Evolutionary conservation across 1,284 basidiomycete species (phyloP).

Genomic region (Xerocomus alliaceus): DNA sequence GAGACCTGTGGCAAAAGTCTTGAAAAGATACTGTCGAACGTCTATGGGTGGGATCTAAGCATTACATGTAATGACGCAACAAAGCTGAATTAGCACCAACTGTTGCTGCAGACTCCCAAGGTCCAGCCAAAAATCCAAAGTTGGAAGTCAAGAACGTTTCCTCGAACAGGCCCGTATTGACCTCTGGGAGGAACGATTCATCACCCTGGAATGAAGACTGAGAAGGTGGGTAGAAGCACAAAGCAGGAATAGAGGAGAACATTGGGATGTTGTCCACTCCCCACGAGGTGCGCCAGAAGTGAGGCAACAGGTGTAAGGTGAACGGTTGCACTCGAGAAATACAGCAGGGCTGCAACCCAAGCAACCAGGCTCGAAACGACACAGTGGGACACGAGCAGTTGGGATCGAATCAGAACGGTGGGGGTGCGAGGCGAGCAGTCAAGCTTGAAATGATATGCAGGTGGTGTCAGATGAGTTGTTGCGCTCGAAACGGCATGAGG

Average conservation of each 20-base stretch:
- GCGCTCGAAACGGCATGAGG: no score
- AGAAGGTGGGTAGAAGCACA: slow-evolving; percentile 9
- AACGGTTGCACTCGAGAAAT: no score
- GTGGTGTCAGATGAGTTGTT: no score
- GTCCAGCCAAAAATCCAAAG: slow-evolving; percentile 35
- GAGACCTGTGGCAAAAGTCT: slow-evolving; percentile 28
- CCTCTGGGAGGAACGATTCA: slow-evolving; percentile 56
- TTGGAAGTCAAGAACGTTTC: slow-evolving; percentile 45
- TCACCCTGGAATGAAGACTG: slow-evolving; percentile 47
- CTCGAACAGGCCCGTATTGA: slow-evolving; percentile 59
- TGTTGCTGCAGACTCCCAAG: slow-evolving; percentile 22
- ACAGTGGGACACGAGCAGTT: no score
- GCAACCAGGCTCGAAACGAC: no score
- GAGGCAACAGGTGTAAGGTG: no score
- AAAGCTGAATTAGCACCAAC: slow-evolving; percentile 22
- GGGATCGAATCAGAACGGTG: no score
- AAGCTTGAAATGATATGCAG: no score
- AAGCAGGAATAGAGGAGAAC: slow-evolving; percentile 8
- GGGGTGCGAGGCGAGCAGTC: no score
- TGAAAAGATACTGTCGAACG: slow-evolving; percentile 35
- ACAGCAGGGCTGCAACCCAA: no score
- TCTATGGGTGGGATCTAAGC: slow-evolving; percentile 14
- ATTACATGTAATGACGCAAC: neutral
- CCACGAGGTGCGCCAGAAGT: slow-evolving; percentile 32
- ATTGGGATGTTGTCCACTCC: slow-evolving; percentile 34